Percentiles rank a stretch among this genome's conserved stretches.
Conservation (phyloP, 306 rosid genomes). For the Quercus parvula region DNA sequence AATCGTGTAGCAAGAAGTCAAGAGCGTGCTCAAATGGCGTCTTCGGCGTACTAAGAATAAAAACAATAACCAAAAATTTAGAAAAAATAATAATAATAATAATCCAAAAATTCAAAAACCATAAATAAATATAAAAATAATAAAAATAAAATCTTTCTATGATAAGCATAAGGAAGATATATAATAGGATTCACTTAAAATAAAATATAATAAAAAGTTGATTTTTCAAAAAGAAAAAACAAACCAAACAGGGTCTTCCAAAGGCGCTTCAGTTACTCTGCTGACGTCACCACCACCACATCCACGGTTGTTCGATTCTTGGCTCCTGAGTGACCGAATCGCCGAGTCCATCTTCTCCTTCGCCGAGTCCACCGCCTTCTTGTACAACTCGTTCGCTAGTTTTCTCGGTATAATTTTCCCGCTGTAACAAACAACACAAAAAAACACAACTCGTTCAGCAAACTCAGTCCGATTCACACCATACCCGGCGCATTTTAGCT, state of each 20-base stretch:
- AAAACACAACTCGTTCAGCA: neutral
- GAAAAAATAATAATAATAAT: neutral
- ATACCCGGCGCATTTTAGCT: neutral
- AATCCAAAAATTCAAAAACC: neutral
- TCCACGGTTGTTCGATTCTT: constrained; percentile 32
- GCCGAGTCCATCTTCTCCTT: constrained; percentile 67
- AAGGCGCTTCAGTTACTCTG: constrained; percentile 42
- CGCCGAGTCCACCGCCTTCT: constrained; percentile 89
- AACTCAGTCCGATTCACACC: constrained; percentile 1
- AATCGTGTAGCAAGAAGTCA: constrained; percentile 89
- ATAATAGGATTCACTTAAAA: neutral
- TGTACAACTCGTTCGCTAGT: constrained; percentile 79
- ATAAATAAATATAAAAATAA: neutral
- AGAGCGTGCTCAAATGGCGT: constrained; percentile 85
- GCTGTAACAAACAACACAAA: constrained; percentile 33
- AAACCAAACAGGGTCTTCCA: constrained; percentile 33
- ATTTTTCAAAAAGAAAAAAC: constrained; percentile 24
- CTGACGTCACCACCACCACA: constrained; percentile 24
- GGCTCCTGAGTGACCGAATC: constrained; percentile 53
- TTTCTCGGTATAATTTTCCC: constrained; percentile 85
- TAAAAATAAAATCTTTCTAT: neutral
- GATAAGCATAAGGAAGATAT: neutral
- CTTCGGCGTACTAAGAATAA: constrained; percentile 47
- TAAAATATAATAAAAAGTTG: neutral
- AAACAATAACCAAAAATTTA: neutral